A percentile compares a stretch with the other conserved stretches of the same genome.
Evolutionary conservation across 345 rosid genomes (phyloP).

Genomic region (Kandelia obovata): DNA sequence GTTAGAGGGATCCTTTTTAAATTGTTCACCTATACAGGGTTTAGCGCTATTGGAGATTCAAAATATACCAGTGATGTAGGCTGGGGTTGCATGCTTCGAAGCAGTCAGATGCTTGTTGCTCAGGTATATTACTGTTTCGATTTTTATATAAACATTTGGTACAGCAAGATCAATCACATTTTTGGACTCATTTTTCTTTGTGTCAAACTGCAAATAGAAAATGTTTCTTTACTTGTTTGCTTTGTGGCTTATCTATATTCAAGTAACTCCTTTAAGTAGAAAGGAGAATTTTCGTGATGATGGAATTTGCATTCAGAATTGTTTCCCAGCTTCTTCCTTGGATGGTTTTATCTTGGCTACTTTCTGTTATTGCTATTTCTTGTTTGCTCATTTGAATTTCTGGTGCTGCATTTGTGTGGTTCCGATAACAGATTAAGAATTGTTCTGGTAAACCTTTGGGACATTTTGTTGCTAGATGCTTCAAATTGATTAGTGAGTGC

Average conservation of each 20-base stretch:
- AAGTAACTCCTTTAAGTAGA: too few species aligned
- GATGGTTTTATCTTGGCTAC: too few species aligned
- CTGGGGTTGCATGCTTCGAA: constrained; percentile 99
- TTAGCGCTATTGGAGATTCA: constrained; percentile 65
- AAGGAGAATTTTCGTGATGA: too few species aligned
- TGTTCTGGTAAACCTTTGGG: neutral
- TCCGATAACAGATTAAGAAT: too few species aligned
- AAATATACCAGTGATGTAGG: constrained; percentile 63
- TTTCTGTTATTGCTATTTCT: too few species aligned
- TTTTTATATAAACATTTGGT: neutral
- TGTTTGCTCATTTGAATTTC: too few species aligned
- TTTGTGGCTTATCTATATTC: too few species aligned
- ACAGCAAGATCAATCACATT: neutral
- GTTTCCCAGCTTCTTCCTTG: too few species aligned
- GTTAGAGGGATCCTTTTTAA: neutral
- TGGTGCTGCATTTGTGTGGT: too few species aligned
- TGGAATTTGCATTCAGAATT: too few species aligned
- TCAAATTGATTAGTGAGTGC: constrained; percentile 1
- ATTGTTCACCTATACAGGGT: constrained; percentile 46
- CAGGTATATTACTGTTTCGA: constrained; percentile 44
- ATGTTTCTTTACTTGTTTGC: too few species aligned
- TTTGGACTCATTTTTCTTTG: neutral
- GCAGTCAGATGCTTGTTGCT: constrained; percentile 97
- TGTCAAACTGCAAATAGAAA: too few species aligned
- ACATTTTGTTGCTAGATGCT: neutral